Conservation (phyloP, 257 asterid genomes). For the Thymus mandschuricus region DNA sequence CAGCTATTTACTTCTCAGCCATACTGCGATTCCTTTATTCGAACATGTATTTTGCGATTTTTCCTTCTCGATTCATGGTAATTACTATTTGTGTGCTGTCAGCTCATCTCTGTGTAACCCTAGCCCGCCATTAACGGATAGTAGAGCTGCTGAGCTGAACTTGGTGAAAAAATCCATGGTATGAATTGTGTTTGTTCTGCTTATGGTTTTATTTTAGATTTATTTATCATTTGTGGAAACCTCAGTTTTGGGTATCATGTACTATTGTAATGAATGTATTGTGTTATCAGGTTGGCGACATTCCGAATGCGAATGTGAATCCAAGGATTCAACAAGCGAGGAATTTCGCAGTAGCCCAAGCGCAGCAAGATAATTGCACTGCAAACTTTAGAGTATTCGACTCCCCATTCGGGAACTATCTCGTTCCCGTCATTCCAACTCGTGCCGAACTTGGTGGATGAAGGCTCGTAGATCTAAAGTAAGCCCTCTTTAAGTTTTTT, state of each 20-base stretch:
- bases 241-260: not conserved
- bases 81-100: conserved; percentile 6
- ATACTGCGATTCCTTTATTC: not conserved
- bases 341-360: conserved; percentile 66
- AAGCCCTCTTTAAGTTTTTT: conserved; percentile 8
- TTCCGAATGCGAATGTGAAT: conserved; percentile 32
- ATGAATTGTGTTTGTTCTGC: conserved; percentile 21
- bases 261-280: conserved; percentile 11
- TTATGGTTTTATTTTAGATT: not conserved
- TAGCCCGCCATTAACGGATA: conserved; percentile 28
- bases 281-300: conserved; percentile 37
- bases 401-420: conserved; percentile 73
- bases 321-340: conserved; percentile 54
- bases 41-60: not conserved
- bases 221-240: not conserved
- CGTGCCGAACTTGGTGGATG: conserved; percentile 61
- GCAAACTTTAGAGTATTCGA: conserved; percentile 66
- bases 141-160: conserved; percentile 32
- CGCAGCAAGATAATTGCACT: conserved; percentile 62
- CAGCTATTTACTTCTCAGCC: conserved; percentile 9
- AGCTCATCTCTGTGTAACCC: conserved; percentile 32
- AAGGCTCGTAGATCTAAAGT: conserved; percentile 13
- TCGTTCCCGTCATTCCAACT: conserved; percentile 80
- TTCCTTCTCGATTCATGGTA: not conserved
- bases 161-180: conserved; percentile 36